Evolutionary conservation across 2,329 filamentous ascomycete genomes (phyloP).

Genomic region (Trichoderma sp.): DNA sequence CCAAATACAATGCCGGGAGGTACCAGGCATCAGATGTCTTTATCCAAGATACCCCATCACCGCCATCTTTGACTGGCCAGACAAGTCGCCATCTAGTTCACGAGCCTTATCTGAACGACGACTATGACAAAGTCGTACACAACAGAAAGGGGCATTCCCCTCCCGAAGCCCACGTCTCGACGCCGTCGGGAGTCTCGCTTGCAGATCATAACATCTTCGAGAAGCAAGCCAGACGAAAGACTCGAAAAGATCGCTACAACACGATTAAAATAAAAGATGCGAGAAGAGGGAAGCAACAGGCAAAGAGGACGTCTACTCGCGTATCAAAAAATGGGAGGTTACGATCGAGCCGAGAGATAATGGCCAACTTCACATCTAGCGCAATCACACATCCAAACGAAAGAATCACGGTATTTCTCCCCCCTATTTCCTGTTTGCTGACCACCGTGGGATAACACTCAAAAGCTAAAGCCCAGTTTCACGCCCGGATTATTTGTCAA

Average conservation of each 20-base stretch:
- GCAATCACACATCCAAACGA: constrained; percentile 46
- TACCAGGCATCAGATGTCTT: constrained; percentile 10
- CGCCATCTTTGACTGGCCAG: not conserved
- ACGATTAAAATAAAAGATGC: constrained; percentile 1
- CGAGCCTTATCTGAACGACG: not conserved
- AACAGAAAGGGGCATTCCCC: not conserved
- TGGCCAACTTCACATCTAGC: constrained; percentile 54
- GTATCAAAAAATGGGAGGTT: constrained; percentile 29
- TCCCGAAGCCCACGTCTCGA: not conserved
- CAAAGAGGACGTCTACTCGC: not conserved
- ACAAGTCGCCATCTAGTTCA: not conserved
- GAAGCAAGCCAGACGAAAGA: constrained; percentile 22
- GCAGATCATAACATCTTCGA: constrained; percentile 1
- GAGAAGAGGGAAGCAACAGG: not conserved
- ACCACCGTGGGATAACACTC: not conserved
- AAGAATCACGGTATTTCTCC: constrained; percentile 32
- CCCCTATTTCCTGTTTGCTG: not conserved
- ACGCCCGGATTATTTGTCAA: constrained; percentile 36
- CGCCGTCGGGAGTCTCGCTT: not conserved
- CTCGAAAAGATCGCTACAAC: constrained; percentile 24
- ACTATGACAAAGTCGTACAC: not conserved
- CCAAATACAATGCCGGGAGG: not conserved
- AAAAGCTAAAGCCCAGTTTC: constrained; percentile 35
- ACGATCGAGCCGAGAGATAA: constrained; percentile 45
- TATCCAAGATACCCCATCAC: not conserved